Base-by-base conservation (phyloP, 2,329 filamentous ascomycete species). In the Trichophyton rubrum region DNA sequence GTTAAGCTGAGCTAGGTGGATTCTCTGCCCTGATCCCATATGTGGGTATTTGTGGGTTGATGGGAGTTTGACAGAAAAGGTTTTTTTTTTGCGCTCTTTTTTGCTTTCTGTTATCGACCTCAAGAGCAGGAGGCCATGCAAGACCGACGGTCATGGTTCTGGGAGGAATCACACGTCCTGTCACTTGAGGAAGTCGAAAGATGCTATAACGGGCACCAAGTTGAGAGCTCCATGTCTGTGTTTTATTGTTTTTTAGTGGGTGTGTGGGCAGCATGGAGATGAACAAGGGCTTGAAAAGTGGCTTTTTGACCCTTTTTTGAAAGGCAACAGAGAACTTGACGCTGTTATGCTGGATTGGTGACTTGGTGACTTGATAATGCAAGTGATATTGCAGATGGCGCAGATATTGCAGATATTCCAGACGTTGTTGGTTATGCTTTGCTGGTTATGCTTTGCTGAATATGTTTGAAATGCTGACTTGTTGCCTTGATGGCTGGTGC, bases 221-320 rank as follows among this genome's bases (percentile, higher is more conserved):
- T 55, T 55, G 51, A 55, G 51, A 13, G 51, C 51, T 35, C 30
- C 51, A 55, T 33, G 51, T 30, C 51, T 55, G 17, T 55, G n/a
- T 55, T 51, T 51, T 22, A 20, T n/a, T 53, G 3, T 13, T 53
- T 24, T 13, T 5, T 51, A 53, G 51, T 24, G 45, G 45, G 20
- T 24, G 20, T 9, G 17, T 22, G 9, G 45, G 45, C 45, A 30
- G 51, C 51, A 55, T 55, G 27, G 30, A 55, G 51, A 35, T 55
- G 51, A 55, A 55, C 51, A 33, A 55, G 51, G 51, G 51, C 51
- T 55, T n/a, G 30, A n/a, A 53, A 24, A n/a, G 22, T 55, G 51
- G 51, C 45, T 51, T 47, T 47, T 51, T 55, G 15, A 15, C 24
- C 51, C 51, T 22, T n/a, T 55, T 17, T 55, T 55, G 51, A 55